Percentiles rank a stretch among this genome's conserved stretches.
These are phyloP conservation scores for Flagelloscypha sp. DNA, from an alignment of 768 basidiomycete species.

Conservation along the genomic window DNA sequence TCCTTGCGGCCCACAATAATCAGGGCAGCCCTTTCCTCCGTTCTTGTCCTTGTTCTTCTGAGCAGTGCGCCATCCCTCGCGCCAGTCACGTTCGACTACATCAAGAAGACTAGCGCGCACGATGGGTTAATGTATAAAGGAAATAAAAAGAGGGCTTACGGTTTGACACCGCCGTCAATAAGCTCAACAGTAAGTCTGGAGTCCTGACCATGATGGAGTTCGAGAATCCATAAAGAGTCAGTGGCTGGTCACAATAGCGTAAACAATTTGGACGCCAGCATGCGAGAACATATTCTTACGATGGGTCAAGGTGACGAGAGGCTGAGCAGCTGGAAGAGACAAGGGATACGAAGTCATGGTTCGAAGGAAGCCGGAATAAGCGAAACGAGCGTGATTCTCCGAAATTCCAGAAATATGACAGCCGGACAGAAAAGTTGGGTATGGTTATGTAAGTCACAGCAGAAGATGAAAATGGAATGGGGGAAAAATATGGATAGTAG, in stretches of 20 bases:
- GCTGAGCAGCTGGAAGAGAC: conserved; percentile 38
- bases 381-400: no score
- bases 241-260: conserved; percentile 35
- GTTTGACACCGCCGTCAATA: conserved; percentile 51
- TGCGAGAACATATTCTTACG: conserved; percentile 33
- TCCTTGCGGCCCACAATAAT: conserved; percentile 67
- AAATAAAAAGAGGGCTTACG: no score
- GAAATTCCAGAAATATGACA: no score
- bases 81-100: conserved; percentile 67
- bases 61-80: conserved; percentile 38
- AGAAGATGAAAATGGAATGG: no score
- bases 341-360: conserved; percentile 37
- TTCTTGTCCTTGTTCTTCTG: conserved; percentile 35
- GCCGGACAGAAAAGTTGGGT: no score
- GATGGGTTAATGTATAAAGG: no score
- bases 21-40: conserved; percentile 59
- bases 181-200: conserved; percentile 56
- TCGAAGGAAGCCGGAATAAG: no score
- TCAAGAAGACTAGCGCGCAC: no score
- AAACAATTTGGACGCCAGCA: not conserved
- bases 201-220: conserved; percentile 73
- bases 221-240: conserved; percentile 62
- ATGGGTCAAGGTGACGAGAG: conserved; percentile 60
- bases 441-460: no score
- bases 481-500: no score